phyloP scores from a whole-genome alignment of 306 rosid species.

The Begonia peltatifolia region DNA sequence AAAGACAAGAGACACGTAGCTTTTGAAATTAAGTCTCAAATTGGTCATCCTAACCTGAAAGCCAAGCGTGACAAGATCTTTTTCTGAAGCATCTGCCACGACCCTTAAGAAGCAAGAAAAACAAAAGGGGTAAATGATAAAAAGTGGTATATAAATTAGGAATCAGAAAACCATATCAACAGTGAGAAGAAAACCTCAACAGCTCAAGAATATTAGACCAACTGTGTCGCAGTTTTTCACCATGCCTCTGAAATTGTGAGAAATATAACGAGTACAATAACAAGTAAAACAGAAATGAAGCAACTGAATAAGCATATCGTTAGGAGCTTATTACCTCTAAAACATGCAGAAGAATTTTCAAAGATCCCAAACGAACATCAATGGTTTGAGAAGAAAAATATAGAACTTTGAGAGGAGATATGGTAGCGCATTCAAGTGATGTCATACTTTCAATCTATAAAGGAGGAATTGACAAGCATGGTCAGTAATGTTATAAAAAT shows the following conservation, averaged over 20 bases:
- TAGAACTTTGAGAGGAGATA: slow-evolving; percentile 73
- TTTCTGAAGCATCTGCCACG: slow-evolving; percentile 86
- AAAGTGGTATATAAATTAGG: slow-evolving; percentile 3
- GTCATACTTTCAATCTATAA: slow-evolving; percentile 48
- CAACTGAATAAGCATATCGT: slow-evolving; percentile 11
- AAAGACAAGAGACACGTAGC: neutral
- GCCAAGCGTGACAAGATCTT: slow-evolving; percentile 86
- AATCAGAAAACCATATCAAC: slow-evolving; percentile 4
- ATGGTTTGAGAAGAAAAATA: slow-evolving; percentile 63
- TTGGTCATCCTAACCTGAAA: slow-evolving; percentile 59
- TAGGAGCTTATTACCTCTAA: slow-evolving; percentile 52
- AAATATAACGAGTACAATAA: slow-evolving; percentile 13
- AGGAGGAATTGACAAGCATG: neutral
- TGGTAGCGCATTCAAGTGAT: slow-evolving; percentile 76
- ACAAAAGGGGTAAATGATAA: slow-evolving; percentile 15
- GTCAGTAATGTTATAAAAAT: neutral
- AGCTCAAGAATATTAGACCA: slow-evolving; percentile 86
- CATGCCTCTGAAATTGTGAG: slow-evolving; percentile 53
- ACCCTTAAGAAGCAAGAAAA: slow-evolving; percentile 38
- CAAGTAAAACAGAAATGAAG: slow-evolving; percentile 10
- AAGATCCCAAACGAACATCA: slow-evolving; percentile 70
- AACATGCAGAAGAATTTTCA: slow-evolving; percentile 92
- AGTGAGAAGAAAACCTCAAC: slow-evolving; percentile 58
- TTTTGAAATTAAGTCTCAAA: neutral
- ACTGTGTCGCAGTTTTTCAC: slow-evolving; percentile 76